Base-by-base conservation (phyloP, 805 yeast genomes). In the Yamadazyma olivae region DNA sequence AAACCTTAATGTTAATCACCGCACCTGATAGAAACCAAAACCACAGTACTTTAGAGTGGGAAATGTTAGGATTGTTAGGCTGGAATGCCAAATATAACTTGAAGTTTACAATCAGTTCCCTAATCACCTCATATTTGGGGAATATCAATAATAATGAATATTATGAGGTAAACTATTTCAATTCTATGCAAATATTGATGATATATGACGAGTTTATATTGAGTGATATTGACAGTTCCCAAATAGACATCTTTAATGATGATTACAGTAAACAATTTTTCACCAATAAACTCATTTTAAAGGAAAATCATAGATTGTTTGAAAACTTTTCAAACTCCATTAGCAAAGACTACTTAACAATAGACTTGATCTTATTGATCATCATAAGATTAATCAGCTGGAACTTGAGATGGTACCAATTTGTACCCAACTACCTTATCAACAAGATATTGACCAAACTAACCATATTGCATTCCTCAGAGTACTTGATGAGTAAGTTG, bases 31-130 rank as follows among this genome's bases (percentile, higher is more conserved):
- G 41, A 20, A 56, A 53, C 23, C 59, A 48, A 17, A 51, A 62
- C 34, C 81, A 79, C 46, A 75, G 80, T 49, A 83, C 85, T 0
- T 53, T 83, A 17, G 88, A 84, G 51, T 84, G 91, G 91, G 84
- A 80, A 48, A 58, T 83, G 43, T 64, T 83, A 30, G 91, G 90
- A 0, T 59, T 76, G 6, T 70, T 81, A 18, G 68, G 70, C 2
- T 67, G 69, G 69, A 49, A 57, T 9, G 65, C 57, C 33, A 67
- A 67, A 42, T 66, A 51, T 41, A 66, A 65, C 37, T 44, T 67
- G 30, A 54, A 53, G 30, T 67, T 61, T 29, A 58, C 67, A 4
- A 55, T 67, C 2, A 56, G 64, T 30, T 56, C 69, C 4, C 43
- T 67, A 15, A 57, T 61, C 14, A 67, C 73, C 8, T 66, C 80